These are phyloP conservation scores for Phaeotremella fagi DNA, from an alignment of 768 basidiomycete genomes.

Conservation along the genomic window DNA sequence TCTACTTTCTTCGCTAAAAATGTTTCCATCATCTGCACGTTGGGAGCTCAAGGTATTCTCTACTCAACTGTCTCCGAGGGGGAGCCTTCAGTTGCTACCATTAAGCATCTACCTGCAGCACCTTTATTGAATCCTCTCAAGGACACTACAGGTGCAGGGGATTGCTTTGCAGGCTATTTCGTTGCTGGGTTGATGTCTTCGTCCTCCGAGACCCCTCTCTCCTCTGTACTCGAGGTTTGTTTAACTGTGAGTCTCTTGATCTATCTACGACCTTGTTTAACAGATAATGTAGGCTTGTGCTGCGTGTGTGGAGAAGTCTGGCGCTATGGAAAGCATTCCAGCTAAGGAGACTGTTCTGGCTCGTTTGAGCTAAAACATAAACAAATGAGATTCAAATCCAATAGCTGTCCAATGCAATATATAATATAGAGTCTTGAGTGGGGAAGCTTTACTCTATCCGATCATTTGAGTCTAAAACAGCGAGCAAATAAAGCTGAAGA, in stretches of 20 bases:
- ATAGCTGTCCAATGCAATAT: no score
- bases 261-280: background rate
- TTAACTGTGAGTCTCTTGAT: background rate
- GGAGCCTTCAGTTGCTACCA: background rate
- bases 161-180: conserved; percentile 47
- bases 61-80: conserved; percentile 10
- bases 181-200: conserved; percentile 41
- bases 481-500: no score
- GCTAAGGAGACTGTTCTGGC: background rate
- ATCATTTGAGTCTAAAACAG: no score
- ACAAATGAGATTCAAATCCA: no score
- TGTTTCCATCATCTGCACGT: conserved; percentile 38
- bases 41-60: conserved; percentile 39
- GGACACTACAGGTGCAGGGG: conserved; percentile 49
- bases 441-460: no score
- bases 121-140: conserved; percentile 28
- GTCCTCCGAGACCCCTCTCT: background rate
- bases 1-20: conserved; percentile 3
- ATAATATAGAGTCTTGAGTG: no score
- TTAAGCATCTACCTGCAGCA: conserved; percentile 34
- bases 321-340: conserved; percentile 42
- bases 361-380: no score
- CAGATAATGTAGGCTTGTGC: conserved; percentile 37
- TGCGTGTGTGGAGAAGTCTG: conserved; percentile 46
- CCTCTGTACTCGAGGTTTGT: background rate